Conservation (phyloP, 192 early-diverging fungal species). For the Gryganskiella cystojenkinii region DNA sequence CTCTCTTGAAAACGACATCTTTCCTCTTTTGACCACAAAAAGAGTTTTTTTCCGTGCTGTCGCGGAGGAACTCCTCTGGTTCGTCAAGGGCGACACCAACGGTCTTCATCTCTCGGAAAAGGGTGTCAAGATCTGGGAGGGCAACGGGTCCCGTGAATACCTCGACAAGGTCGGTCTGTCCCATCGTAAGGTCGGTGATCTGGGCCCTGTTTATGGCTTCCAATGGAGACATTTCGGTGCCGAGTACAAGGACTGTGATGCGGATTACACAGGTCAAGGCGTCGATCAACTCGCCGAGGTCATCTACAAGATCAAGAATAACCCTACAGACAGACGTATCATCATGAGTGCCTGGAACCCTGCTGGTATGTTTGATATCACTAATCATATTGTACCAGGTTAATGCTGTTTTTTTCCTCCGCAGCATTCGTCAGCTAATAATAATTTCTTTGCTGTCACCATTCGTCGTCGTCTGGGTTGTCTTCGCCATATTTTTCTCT, state of each 20-base stretch:
- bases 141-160: slow-evolving; percentile 91
- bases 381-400: neutral
- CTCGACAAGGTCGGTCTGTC: slow-evolving; percentile 86
- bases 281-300: slow-evolving; percentile 93
- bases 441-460: neutral
- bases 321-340: slow-evolving; percentile 91
- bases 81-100: slow-evolving; percentile 92
- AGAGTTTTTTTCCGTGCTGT: slow-evolving; percentile 92
- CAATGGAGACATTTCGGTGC: slow-evolving; percentile 99
- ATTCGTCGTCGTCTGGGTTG: no score
- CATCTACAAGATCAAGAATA: slow-evolving; percentile 85
- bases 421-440: no score
- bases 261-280: slow-evolving; percentile 91
- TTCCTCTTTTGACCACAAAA: slow-evolving; percentile 96
- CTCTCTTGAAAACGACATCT: slow-evolving; percentile 73
- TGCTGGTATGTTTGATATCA: slow-evolving; percentile 69
- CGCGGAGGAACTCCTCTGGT: slow-evolving; percentile 96
- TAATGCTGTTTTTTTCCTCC: neutral
- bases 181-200: slow-evolving; percentile 83
- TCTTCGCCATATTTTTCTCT: no score
- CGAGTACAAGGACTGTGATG: slow-evolving; percentile 81
- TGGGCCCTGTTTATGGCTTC: slow-evolving; percentile 98
- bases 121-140: slow-evolving; percentile 86
- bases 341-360: slow-evolving; percentile 98
- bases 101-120: slow-evolving; percentile 77